Evolutionary conservation across 2,329 filamentous ascomycete species (phyloP), one percentile per base, ranked within the genome.

Genomic region (Septoria linicola): DNA sequence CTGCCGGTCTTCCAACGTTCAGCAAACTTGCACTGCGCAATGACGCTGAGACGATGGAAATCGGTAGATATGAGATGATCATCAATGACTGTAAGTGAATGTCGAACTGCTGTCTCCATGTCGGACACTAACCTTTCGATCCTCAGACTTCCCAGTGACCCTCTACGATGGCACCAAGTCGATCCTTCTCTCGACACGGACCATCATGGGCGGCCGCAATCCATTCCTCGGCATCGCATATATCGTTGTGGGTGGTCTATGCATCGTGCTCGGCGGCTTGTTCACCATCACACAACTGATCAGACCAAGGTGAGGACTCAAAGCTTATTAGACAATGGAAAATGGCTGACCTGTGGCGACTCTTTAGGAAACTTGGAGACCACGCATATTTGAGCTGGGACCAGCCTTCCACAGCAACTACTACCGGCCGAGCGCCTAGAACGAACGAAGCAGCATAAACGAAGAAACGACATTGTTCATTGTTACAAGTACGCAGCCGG

Each of bases 351-450:
- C 39, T 23, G 5, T 19, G 23, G 23, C 11, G 50, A 57, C 41
- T 47, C 57, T 58, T 43, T 60, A 92, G 93, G 66, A 99, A 97
- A 87, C 81, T 99, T 35, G 93, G 93, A 55, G 93, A 99, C 70
- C 93, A 97, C 72, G 96, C 90, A 7, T 97, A 99, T 70, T 80
- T 99, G 41, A 93, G 89, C 19, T 99, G 93, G 93, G 96, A 97
- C 70, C 86, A 81, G 54, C 76, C 80, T 6, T 77, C 74, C 53
- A 78, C 80, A 39, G 80, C 78, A 53, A 80, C 77, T 32, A 71
- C 75, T 41, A 76, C 72, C 55, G 75, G 73, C 11, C 66, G 74
- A 57, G 67, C 67, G 51, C 56, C 60, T 25, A 61, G 64, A 58
- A 58, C 59, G 54, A 60, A 59, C 56, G 65, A 68, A 53, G 52